Evolutionary conservation across 371 early-diverging fungal genomes (phyloP).

Genomic region (Mucor irregularis): DNA sequence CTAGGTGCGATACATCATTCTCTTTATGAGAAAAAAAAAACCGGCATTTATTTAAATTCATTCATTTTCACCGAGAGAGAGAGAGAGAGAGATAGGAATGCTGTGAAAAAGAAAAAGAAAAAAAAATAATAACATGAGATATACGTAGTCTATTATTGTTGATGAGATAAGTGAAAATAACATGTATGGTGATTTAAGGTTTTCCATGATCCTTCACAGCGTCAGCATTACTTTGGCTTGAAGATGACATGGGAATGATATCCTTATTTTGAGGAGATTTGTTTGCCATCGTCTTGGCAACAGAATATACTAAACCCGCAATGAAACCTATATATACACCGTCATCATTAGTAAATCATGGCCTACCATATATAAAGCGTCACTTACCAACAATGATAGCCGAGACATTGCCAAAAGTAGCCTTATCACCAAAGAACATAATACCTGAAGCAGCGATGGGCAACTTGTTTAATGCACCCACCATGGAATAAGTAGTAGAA

Average conservation of each 20-base stretch:
- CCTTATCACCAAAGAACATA: constrained; percentile 91
- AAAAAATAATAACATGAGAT: not conserved
- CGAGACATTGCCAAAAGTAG: constrained; percentile 76
- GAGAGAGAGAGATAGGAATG: too few relatives aligned
- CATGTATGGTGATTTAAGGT: constrained; percentile 1
- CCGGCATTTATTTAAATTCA: not conserved
- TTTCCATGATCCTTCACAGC: constrained; percentile 36
- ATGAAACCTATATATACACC: constrained; percentile 55
- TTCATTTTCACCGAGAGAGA: not conserved
- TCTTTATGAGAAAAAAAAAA: too few relatives aligned
- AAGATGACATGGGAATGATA: constrained; percentile 37
- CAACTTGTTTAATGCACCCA: constrained; percentile 98
- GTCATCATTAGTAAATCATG: too few relatives aligned
- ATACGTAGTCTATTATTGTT: not conserved
- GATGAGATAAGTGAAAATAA: not conserved
- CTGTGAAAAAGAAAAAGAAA: not conserved
- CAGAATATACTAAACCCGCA: constrained; percentile 86
- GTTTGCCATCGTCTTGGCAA: constrained; percentile 55
- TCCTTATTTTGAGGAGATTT: constrained; percentile 43
- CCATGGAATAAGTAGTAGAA: constrained; percentile 98
- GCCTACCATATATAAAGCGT: not conserved
- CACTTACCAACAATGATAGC: constrained; percentile 74
- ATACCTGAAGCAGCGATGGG: constrained; percentile 96
- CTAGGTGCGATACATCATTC: too few relatives aligned
- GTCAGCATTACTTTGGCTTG: constrained; percentile 35